Base-by-base conservation (phyloP, 139 green algal genomes). In the Yamagishiella unicocca region DNA sequence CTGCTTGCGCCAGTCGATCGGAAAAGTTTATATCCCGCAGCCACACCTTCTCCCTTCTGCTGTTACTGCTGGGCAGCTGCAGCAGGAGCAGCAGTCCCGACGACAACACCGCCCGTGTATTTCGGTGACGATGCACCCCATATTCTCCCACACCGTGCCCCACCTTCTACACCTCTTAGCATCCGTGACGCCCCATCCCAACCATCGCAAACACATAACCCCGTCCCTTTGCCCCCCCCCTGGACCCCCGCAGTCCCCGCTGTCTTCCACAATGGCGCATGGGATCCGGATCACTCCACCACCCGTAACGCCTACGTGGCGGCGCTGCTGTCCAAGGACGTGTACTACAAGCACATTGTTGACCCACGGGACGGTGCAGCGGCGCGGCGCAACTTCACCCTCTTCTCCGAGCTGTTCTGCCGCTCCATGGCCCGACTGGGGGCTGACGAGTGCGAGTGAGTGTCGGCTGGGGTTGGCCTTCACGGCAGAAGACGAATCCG, bases 391-490 rank as follows among this genome's bases (percentile, higher is more conserved):
- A 72, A 85, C 79, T 85, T 85, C 43, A 75, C 35, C 1, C n/a
- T 62, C 25, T 85, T 85, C 62, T 29, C 79, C 5, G 2, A 29
- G 42, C 40, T 64, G 6, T 85, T 85, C 79, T 85, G 79, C 17
- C 42, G 40, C 17, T 73, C 79, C 79, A 85, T 85, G 79, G 0
- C 8, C 14, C 22, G 37, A 1, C 79, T 85, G 61, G 79, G 79
- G 12, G 79, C 61, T 10, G 79, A 85, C 79, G 61, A 76, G 31
- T 85, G 79, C 79, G 79, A 85, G 79, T 85, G 79, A 54, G 77
- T n/a, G 1, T 38, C 8, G 70, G 19, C 2, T 38, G 22, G 50
- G 50, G 50, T 17, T 12, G 50, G 50, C 12, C 50, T 58, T 12
- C 50, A 58, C 12, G n/a, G n/a, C n/a, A n/a, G n/a, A n/a, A n/a